These are phyloP conservation scores for Microcos paniculata DNA, from an alignment of 345 rosid genomes.

Conservation along the genomic window DNA sequence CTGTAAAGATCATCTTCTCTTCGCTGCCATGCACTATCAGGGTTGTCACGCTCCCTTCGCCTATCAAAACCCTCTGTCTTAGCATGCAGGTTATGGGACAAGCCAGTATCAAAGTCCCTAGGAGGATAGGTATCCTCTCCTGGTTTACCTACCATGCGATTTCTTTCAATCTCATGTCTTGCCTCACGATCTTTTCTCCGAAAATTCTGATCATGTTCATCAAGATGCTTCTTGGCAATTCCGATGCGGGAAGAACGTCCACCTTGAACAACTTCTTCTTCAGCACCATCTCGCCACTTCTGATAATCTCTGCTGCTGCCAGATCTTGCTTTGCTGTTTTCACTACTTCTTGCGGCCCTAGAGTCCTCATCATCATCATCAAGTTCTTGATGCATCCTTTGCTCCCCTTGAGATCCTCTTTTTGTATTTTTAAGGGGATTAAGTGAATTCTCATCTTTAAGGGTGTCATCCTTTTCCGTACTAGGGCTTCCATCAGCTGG, in stretches of 20 bases:
- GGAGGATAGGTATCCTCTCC: slow-evolving; percentile 58
- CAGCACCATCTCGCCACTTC: slow-evolving; percentile 61
- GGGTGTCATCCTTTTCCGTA: slow-evolving; percentile 44
- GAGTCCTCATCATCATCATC: slow-evolving; percentile 71
- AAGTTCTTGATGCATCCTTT: slow-evolving; percentile 41
- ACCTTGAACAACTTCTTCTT: slow-evolving; percentile 86
- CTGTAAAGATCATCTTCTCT: slow-evolving; percentile 59
- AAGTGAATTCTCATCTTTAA: slow-evolving; percentile 26
- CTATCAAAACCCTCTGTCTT: slow-evolving; percentile 61
- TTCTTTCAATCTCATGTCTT: slow-evolving; percentile 66
- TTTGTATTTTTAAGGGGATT: slow-evolving; percentile 38
- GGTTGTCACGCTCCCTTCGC: slow-evolving; percentile 66
- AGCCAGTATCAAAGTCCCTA: slow-evolving; percentile 56
- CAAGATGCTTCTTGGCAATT: slow-evolving; percentile 45
- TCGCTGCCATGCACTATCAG: slow-evolving; percentile 56
- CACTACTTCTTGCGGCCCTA: slow-evolving; percentile 88
- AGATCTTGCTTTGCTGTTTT: slow-evolving; percentile 85
- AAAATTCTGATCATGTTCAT: slow-evolving; percentile 50
- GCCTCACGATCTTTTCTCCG: slow-evolving; percentile 59
- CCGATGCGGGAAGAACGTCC: slow-evolving; percentile 40
- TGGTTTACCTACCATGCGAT: slow-evolving; percentile 37
- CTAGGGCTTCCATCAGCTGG: slow-evolving; percentile 48
- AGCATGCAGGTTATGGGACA: slow-evolving; percentile 35
- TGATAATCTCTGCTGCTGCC: slow-evolving; percentile 78
- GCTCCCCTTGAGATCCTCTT: slow-evolving; percentile 41